Evolutionary conservation across 1,284 basidiomycete species (phyloP).

Genomic region (Megacollybia platyphylla): DNA sequence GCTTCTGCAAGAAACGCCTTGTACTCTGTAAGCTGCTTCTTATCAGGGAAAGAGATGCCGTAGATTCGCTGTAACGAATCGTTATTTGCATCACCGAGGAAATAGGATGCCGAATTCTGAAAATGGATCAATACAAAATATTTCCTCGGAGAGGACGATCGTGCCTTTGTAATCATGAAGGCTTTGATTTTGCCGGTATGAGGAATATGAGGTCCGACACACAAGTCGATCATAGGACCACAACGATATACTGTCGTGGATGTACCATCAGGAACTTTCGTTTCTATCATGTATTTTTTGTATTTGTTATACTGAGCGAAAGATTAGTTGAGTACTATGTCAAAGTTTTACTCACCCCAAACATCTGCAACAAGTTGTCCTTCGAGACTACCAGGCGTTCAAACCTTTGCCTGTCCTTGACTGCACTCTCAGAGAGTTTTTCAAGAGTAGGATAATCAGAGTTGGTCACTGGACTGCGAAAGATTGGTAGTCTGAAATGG

Average conservation of each 20-base stretch:
- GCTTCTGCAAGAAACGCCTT: slow-evolving; percentile 95
- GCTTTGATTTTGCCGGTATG: slow-evolving; percentile 98
- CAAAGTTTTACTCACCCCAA: slow-evolving; percentile 48
- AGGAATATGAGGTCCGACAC: slow-evolving; percentile 94
- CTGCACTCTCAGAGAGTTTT: slow-evolving; percentile 75
- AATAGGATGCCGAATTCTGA: slow-evolving; percentile 96
- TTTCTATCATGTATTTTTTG: slow-evolving; percentile 93
- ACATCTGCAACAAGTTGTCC: slow-evolving; percentile 94
- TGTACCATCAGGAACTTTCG: slow-evolving; percentile 93
- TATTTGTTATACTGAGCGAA: slow-evolving; percentile 90
- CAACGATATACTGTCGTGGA: slow-evolving; percentile 98
- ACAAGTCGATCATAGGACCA: slow-evolving; percentile 97
- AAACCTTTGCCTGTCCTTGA: slow-evolving; percentile 97
- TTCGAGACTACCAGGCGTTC: slow-evolving; percentile 91
- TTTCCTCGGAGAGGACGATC: slow-evolving; percentile 5
- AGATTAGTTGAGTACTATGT: background rate
- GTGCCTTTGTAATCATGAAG: slow-evolving; percentile 85
- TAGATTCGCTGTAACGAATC: slow-evolving; percentile 96
- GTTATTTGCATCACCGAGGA: slow-evolving; percentile 90
- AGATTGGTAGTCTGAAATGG: slow-evolving; percentile 3
- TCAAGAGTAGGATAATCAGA: slow-evolving; percentile 87
- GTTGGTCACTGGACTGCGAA: slow-evolving; percentile 53
- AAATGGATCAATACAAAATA: slow-evolving; percentile 1
- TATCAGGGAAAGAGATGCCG: slow-evolving; percentile 98
- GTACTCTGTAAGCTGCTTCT: slow-evolving; percentile 92